Percentiles rank a stretch among this genome's conserved stretches.
Evolutionary conservation across 768 basidiomycete species (phyloP).

Genomic region (Collybiopsis luxurians): DNA sequence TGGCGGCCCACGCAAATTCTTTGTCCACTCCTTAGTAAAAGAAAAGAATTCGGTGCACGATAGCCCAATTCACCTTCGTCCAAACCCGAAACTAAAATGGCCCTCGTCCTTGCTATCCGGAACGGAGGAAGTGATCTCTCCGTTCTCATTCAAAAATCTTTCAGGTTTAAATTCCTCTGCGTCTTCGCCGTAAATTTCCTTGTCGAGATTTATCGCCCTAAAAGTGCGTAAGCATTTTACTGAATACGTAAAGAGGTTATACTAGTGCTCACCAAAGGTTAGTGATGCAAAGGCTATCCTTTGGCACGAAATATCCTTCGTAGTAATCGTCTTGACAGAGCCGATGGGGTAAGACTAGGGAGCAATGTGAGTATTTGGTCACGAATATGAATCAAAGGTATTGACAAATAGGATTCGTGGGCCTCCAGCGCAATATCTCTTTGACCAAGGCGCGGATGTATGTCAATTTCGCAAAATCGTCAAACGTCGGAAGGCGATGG

Average conservation of each 20-base stretch:
- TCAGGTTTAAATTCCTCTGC: slow-evolving; percentile 2
- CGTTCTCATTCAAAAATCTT: background rate
- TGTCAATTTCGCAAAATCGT: slow-evolving; percentile 11
- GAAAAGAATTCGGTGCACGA: no score
- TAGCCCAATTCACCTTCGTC: slow-evolving; percentile 15
- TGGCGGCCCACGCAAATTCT: slow-evolving; percentile 26
- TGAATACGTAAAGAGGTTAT: background rate
- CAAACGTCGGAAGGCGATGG: slow-evolving; percentile 11
- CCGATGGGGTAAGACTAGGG: background rate
- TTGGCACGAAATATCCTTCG: slow-evolving; percentile 1
- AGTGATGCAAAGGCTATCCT: background rate
- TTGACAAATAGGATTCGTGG: background rate
- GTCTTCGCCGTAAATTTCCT: slow-evolving; percentile 2
- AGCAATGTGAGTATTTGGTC: background rate
- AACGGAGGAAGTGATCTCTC: background rate
- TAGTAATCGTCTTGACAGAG: background rate
- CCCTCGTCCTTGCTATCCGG: background rate
- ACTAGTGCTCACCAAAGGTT: background rate
- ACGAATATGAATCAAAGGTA: no score
- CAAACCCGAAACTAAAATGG: slow-evolving; percentile 20
- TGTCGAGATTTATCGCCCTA: background rate
- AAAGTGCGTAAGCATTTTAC: background rate
- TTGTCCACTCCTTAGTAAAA: background rate
- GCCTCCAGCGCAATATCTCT: background rate
- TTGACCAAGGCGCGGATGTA: slow-evolving; percentile 12